Conservation (phyloP, 2,329 filamentous ascomycete species). For the Xylaria sp. region DNA sequence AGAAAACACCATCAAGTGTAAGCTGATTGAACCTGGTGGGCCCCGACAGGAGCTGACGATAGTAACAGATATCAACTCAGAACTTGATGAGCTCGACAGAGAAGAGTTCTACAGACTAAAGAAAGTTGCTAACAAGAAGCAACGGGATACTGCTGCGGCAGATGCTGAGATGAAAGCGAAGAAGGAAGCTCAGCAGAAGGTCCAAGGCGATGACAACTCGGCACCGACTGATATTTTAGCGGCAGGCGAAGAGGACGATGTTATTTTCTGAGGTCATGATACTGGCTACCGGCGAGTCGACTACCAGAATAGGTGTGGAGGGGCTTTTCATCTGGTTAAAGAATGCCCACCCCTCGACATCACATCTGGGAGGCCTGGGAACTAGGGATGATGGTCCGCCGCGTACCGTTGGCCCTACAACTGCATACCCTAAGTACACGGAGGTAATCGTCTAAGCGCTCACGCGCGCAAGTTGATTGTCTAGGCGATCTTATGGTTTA, state of each 20-base stretch:
- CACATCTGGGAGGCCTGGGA: too few species aligned
- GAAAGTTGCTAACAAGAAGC: conserved; percentile 88
- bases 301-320: background rate
- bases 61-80: conserved; percentile 86
- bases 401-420: too few species aligned
- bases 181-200: conserved; percentile 56
- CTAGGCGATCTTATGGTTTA: too few species aligned
- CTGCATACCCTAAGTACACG: too few species aligned
- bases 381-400: too few species aligned
- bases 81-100: conserved; percentile 94
- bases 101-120: conserved; percentile 98
- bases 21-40: conserved; percentile 28
- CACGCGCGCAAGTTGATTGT: too few species aligned
- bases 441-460: too few species aligned
- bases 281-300: background rate
- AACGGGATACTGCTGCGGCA: conserved; percentile 71
- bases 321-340: background rate
- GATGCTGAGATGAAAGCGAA: conserved; percentile 78
- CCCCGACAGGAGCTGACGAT: conserved; percentile 11
- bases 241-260: conserved; percentile 77
- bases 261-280: conserved; percentile 74
- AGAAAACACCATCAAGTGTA: conserved; percentile 99
- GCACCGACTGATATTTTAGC: conserved; percentile 69
- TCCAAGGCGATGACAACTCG: conserved; percentile 42
- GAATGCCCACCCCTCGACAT: too few species aligned